A percentile compares a stretch with the other conserved stretches of the same genome.
phyloP scores from a whole-genome alignment of 805 yeast genomes.

The Wickerhamiella sergipiensis region DNA sequence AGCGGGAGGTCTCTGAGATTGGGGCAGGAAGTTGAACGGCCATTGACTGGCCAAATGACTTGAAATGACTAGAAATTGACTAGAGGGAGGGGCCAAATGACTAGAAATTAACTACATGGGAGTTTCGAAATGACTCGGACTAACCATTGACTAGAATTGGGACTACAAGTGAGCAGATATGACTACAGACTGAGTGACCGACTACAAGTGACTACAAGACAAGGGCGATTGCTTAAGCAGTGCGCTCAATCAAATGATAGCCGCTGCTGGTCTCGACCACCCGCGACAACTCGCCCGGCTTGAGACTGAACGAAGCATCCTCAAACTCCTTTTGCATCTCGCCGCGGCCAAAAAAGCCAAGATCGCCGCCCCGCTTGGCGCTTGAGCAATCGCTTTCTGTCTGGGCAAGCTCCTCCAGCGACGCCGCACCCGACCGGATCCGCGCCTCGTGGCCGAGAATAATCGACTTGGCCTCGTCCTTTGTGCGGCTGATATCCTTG shows the following conservation, averaged over 20 bases:
- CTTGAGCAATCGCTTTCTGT: slow-evolving; percentile 84
- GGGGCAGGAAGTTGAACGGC: no score
- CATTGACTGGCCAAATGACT: no score
- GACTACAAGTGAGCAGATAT: no score
- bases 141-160: no score
- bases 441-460: slow-evolving; percentile 43
- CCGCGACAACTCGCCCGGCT: slow-evolving; percentile 71
- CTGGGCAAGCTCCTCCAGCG: slow-evolving; percentile 58
- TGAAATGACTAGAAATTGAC: no score
- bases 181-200: no score
- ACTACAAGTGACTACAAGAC: no score
- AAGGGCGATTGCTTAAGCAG: no score
- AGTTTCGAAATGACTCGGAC: no score
- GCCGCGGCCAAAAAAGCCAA: slow-evolving; percentile 78
- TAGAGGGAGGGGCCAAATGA: no score
- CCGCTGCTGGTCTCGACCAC: slow-evolving; percentile 87
- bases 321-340: slow-evolving; percentile 95
- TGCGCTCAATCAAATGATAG: slow-evolving; percentile 74
- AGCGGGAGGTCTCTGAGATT: no score
- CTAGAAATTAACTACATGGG: no score
- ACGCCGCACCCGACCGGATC: slow-evolving; percentile 49
- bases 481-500: slow-evolving; percentile 56
- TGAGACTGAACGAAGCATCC: slow-evolving; percentile 66
- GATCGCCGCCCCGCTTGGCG: slow-evolving; percentile 78
- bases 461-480: slow-evolving; percentile 65